Evolutionary conservation across 139 green algal species (phyloP).

Genomic region (Nannochloris sp.): DNA sequence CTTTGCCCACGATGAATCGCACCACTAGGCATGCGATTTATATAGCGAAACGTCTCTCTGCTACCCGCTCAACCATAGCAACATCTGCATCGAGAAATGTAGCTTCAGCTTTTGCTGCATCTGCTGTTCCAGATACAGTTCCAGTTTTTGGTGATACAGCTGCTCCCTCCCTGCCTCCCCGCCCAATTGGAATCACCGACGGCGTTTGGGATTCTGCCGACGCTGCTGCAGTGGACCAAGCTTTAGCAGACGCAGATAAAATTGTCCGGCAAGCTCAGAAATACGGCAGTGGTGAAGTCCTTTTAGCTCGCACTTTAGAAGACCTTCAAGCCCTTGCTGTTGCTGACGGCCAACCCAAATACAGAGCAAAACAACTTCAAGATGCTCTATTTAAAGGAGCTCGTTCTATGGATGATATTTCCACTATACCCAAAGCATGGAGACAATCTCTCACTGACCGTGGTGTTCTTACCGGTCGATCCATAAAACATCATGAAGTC

Average conservation of each 20-base stretch:
- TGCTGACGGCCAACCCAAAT: slow-evolving; percentile 36
- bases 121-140: no score
- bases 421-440: slow-evolving; percentile 51
- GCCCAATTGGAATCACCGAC: slow-evolving; percentile 30
- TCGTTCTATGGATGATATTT: slow-evolving; percentile 37
- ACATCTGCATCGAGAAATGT: no score
- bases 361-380: slow-evolving; percentile 62
- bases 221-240: slow-evolving; percentile 22
- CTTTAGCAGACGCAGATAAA: slow-evolving; percentile 28
- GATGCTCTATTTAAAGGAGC: slow-evolving; percentile 49
- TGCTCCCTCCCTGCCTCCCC: slow-evolving; percentile 5
- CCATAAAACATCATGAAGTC: slow-evolving; percentile 50
- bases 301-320: slow-evolving; percentile 41
- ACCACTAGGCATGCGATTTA: no score
- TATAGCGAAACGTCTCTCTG: no score
- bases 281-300: slow-evolving; percentile 24
- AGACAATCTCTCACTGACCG: slow-evolving; percentile 36
- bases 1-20: no score
- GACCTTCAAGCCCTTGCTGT: slow-evolving; percentile 47
- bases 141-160: no score
- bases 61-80: no score
- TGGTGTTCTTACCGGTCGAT: slow-evolving; percentile 57
- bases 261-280: slow-evolving; percentile 10
- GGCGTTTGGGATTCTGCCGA: slow-evolving; percentile 35
- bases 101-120: no score